Evolutionary conservation across 2,329 filamentous ascomycete species (phyloP).

Genomic region (Stagonosporopsis tanaceti): DNA sequence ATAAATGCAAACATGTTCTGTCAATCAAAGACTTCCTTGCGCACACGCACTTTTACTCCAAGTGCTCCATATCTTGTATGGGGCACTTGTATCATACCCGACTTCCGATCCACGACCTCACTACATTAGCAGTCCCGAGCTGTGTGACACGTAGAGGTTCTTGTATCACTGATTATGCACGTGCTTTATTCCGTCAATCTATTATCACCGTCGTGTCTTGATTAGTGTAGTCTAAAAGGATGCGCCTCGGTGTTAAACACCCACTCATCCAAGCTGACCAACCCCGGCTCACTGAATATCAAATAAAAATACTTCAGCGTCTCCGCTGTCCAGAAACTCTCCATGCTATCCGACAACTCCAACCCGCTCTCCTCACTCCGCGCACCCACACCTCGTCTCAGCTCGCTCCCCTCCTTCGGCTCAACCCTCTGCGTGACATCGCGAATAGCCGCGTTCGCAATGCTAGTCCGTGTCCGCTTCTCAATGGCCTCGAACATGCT

Average conservation of each 20-base stretch:
- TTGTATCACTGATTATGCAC: too few species aligned
- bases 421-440: constrained; percentile 53
- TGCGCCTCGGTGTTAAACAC: constrained; percentile 61
- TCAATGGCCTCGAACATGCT: constrained; percentile 72
- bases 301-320: constrained; percentile 72
- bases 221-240: constrained; percentile 35
- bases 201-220: background rate
- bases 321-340: constrained; percentile 75
- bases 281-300: constrained; percentile 64
- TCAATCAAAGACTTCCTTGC: background rate
- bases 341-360: constrained; percentile 65
- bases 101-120: too few species aligned
- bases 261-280: constrained; percentile 68
- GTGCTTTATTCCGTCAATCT: too few species aligned
- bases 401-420: background rate
- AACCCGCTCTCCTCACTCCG: constrained; percentile 42
- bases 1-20: background rate
- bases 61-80: too few species aligned
- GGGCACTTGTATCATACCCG: too few species aligned
- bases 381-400: constrained; percentile 8
- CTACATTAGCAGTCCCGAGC: too few species aligned
- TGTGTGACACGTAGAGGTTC: too few species aligned
- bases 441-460: constrained; percentile 68
- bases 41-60: too few species aligned
- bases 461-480: constrained; percentile 65